A percentile compares a stretch with the other conserved stretches of the same genome.
These are phyloP conservation scores for Microdochium trichocladiopsis DNA, from an alignment of 2,329 filamentous ascomycete species.

Conservation along the genomic window DNA sequence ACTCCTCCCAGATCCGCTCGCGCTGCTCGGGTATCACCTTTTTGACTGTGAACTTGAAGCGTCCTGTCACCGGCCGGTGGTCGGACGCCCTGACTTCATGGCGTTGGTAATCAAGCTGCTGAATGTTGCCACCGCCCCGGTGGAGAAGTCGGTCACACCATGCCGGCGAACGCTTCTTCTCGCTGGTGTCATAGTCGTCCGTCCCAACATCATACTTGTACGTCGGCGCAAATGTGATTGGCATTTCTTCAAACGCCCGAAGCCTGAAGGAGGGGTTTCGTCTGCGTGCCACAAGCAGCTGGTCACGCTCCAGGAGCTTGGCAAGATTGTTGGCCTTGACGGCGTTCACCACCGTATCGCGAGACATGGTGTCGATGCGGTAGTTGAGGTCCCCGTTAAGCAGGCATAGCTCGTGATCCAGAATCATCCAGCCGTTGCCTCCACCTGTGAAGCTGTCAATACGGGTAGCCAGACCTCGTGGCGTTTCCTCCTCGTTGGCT, in stretches of 20 bases:
- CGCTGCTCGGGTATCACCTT: slow-evolving; percentile 64
- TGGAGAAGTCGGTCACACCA: slow-evolving; percentile 97
- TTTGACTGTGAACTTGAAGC: slow-evolving; percentile 80
- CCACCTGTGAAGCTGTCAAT: slow-evolving; percentile 80
- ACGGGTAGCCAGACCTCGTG: slow-evolving; percentile 25
- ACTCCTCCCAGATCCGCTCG: slow-evolving; percentile 61
- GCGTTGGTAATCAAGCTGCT: slow-evolving; percentile 79
- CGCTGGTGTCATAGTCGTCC: slow-evolving; percentile 87
- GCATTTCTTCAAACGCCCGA: slow-evolving; percentile 81
- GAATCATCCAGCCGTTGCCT: slow-evolving; percentile 90
- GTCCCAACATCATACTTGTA: slow-evolving; percentile 99
- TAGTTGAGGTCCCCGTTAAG: slow-evolving; percentile 97
- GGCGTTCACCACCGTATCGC: slow-evolving; percentile 83
- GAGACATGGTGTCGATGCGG: slow-evolving; percentile 93
- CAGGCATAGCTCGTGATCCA: slow-evolving; percentile 97
- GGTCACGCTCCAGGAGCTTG: slow-evolving; percentile 88
- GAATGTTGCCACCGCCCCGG: slow-evolving; percentile 71
- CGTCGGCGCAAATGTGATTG: slow-evolving; percentile 87
- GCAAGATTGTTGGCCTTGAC: slow-evolving; percentile 73
- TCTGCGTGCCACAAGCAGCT: slow-evolving; percentile 80
- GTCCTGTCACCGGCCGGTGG: slow-evolving; percentile 84
- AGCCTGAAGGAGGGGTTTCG: slow-evolving; percentile 87
- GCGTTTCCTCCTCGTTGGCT: not conserved
- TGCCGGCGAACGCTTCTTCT: slow-evolving; percentile 88
- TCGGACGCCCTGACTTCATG: slow-evolving; percentile 90